Evolutionary conservation across 345 rosid genomes (phyloP).

Genomic region (Corchorus capsularis): DNA sequence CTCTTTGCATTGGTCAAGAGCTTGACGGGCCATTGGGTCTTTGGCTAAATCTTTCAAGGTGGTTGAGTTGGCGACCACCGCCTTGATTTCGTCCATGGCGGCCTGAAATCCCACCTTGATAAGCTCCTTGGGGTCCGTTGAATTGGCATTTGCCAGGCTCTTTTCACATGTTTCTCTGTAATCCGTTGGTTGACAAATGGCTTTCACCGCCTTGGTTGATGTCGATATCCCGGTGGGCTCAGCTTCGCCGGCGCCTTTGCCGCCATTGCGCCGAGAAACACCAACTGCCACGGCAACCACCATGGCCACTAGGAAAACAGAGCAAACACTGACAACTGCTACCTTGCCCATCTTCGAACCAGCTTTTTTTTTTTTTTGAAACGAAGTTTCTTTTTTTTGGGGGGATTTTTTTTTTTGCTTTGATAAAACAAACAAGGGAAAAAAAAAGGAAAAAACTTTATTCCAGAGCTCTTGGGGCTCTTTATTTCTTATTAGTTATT

Average conservation of each 20-base stretch:
- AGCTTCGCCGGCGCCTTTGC: no score
- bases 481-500: neutral
- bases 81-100: conserved; percentile 42
- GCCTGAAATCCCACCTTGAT: conserved; percentile 50
- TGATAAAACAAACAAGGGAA: neutral
- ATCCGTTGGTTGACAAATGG: conserved; percentile 69
- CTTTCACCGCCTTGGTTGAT: conserved; percentile 46
- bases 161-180: conserved; percentile 50
- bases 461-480: conserved; percentile 31
- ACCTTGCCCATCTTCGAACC: conserved; percentile 33
- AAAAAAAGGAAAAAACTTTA: neutral
- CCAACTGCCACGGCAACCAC: conserved; percentile 58
- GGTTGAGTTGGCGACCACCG: conserved; percentile 43
- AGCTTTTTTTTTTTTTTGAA: neutral
- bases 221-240: conserved; percentile 7
- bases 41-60: conserved; percentile 40
- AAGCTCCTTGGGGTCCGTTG: conserved; percentile 58
- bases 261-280: conserved; percentile 1
- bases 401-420: neutral
- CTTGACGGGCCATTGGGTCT: conserved; percentile 52
- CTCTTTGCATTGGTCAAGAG: conserved; percentile 54
- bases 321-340: conserved; percentile 45
- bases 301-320: conserved; percentile 61
- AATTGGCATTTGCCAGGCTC: conserved; percentile 43
- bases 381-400: neutral